These are phyloP conservation scores for Globisporangium cederbergense DNA, from an alignment of 352 stramenopile genomes.

Conservation along the genomic window DNA sequence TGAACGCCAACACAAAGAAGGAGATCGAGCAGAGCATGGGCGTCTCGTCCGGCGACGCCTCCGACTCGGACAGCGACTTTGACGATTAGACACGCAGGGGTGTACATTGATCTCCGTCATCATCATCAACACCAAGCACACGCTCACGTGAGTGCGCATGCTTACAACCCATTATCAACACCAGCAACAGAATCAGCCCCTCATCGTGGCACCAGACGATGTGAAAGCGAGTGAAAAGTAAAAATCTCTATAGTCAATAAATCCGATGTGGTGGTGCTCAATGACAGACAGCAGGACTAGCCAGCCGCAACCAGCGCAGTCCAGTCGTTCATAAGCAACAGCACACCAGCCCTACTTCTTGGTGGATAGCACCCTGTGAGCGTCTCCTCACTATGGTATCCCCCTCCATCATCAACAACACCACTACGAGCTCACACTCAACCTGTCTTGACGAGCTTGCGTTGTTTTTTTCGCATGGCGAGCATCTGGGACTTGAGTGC, in stretches of 20 bases:
- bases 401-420: neutral
- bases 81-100: constrained; percentile 39
- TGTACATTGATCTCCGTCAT: neutral
- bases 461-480: constrained; percentile 75
- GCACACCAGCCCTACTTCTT: constrained; percentile 4
- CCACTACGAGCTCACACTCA: neutral
- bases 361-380: neutral
- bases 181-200: neutral
- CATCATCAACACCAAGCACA: neutral
- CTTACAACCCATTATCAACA: neutral
- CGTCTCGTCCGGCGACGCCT: constrained; percentile 49
- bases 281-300: neutral
- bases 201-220: neutral
- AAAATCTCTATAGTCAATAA: constrained; percentile 11
- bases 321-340: neutral
- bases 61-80: constrained; percentile 86
- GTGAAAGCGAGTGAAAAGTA: neutral
- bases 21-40: constrained; percentile 69
- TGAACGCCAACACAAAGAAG: constrained; percentile 74
- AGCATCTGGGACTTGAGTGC: constrained; percentile 80
- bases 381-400: neutral
- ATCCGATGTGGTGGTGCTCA: constrained; percentile 4
- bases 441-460: constrained; percentile 31
- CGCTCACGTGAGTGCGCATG: neutral
- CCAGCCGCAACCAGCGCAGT: neutral